A percentile compares a stretch with the other conserved stretches of the same genome.
Evolutionary conservation across 176 grass and related monocot species (phyloP).

Genomic region (Oryza glaberrima): DNA sequence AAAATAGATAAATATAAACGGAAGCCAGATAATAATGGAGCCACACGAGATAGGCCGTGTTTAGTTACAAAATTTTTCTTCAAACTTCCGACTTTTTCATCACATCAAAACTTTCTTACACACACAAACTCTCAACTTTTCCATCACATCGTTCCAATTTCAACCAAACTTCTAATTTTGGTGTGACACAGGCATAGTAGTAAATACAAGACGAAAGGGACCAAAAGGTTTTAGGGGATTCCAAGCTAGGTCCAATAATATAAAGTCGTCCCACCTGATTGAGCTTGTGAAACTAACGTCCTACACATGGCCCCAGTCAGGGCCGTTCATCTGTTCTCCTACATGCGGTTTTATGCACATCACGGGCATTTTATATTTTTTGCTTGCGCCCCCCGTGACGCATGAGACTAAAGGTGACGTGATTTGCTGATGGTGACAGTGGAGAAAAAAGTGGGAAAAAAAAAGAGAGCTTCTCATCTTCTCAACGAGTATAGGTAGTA

Average conservation of each 20-base stretch:
- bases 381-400: constrained; percentile 2
- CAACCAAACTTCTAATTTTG: too few species aligned
- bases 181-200: too few species aligned
- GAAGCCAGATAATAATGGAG: too few species aligned
- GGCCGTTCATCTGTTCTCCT: background rate
- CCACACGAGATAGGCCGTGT: too few species aligned
- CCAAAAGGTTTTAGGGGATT: background rate
- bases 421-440: background rate
- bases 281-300: constrained; percentile 14
- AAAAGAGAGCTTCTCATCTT: background rate
- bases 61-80: too few species aligned
- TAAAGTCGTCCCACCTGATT: background rate
- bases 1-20: too few species aligned
- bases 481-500: background rate
- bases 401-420: background rate
- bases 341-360: background rate
- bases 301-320: background rate
- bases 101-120: too few species aligned
- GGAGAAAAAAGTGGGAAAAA: background rate
- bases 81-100: too few species aligned
- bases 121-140: too few species aligned
- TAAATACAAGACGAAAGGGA: background rate
- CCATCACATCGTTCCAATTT: too few species aligned
- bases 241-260: background rate
- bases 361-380: constrained; percentile 10